phyloP scores from a whole-genome alignment of 352 stramenopile genomes.

The Globisporangium recalcitrans region DNA sequence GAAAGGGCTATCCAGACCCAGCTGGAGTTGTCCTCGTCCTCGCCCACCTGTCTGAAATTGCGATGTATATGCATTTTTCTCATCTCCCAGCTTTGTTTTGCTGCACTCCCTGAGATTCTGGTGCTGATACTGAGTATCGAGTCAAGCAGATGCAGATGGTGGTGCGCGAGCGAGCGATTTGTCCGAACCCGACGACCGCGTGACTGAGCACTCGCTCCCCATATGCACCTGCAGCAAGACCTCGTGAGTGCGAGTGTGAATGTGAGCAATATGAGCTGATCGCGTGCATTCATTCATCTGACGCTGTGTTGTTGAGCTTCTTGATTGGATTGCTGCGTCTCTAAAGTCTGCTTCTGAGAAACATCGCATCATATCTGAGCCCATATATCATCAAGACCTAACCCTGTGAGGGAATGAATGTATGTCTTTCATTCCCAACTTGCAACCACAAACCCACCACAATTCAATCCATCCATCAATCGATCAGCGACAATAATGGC shows the following conservation, averaged over 20 bases:
- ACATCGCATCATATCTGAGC: background rate
- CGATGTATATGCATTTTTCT: background rate
- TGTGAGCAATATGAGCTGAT: constrained; percentile 1
- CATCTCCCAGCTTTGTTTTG: too few species aligned
- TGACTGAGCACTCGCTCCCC: too few species aligned
- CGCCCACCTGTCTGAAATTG: background rate
- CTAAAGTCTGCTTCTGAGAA: background rate
- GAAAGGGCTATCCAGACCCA: background rate
- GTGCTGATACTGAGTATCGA: background rate
- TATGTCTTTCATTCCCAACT: constrained; percentile 1
- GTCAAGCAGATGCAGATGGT: background rate
- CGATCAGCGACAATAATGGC: constrained; percentile 20
- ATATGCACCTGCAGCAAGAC: too few species aligned
- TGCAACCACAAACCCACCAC: background rate
- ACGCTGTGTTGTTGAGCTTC: background rate
- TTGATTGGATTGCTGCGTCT: background rate
- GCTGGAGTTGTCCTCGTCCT: background rate
- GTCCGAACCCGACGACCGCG: too few species aligned
- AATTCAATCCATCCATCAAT: too few species aligned
- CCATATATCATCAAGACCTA: background rate
- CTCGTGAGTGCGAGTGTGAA: too few species aligned
- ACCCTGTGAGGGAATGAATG: background rate
- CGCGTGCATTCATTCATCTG: background rate
- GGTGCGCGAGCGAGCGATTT: too few species aligned
- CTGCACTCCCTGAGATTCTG: too few species aligned